Percentiles rank a stretch among this genome's conserved stretches.
Evolutionary conservation across 1,284 basidiomycete genomes (phyloP).

Genomic region (Takashimella tepidaria): DNA sequence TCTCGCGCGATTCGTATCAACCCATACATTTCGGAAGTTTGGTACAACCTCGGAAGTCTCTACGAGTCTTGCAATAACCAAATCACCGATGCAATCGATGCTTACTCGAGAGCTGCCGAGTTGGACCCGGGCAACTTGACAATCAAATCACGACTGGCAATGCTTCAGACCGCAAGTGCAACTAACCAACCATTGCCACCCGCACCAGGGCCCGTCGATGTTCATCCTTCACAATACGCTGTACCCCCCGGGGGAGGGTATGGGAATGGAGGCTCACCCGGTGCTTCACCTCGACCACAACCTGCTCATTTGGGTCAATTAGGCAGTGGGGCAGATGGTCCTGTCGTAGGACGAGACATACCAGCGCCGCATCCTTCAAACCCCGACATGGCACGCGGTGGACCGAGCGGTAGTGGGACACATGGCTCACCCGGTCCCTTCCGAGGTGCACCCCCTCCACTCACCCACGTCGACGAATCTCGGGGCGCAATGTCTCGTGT

Average conservation of each 20-base stretch:
- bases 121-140: constrained; percentile 75
- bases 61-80: constrained; percentile 99
- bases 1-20: constrained; percentile 97
- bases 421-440: constrained; percentile 26
- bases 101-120: constrained; percentile 86
- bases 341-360: constrained; percentile 29
- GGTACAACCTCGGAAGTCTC: constrained; percentile 95
- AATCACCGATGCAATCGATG: constrained; percentile 96
- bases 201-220: constrained; percentile 87
- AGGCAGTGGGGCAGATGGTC: constrained; percentile 1
- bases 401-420: constrained; percentile 17
- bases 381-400: constrained; percentile 4
- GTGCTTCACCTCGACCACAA: constrained; percentile 23
- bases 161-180: constrained; percentile 74
- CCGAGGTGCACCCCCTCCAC: constrained; percentile 44
- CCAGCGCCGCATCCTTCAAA: constrained; percentile 30
- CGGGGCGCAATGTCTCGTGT: constrained; percentile 50
- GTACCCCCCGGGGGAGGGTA: constrained; percentile 51
- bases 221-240: constrained; percentile 83
- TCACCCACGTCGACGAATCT: constrained; percentile 40
- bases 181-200: constrained; percentile 68
- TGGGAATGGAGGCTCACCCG: constrained; percentile 20
- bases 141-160: constrained; percentile 69
- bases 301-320: constrained; percentile 10
- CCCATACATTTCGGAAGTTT: constrained; percentile 98